Evolutionary conservation across 805 yeast species (phyloP).

Genomic region (Tetrapisispora namnaoensis): DNA sequence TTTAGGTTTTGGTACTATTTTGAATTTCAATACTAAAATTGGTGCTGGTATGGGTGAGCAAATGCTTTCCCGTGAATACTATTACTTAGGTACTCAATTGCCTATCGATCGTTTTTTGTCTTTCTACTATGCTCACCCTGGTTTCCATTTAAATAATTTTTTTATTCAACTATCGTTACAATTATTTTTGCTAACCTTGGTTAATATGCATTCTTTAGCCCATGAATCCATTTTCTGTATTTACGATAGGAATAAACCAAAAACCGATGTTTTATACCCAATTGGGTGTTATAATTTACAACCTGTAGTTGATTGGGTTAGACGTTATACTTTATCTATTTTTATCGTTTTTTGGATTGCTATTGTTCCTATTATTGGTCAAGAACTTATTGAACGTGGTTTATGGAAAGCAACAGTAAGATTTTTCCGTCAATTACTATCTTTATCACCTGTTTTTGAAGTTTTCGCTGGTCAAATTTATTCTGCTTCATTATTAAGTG

Average conservation of each 20-base stretch:
- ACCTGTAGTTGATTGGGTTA: constrained; percentile 83
- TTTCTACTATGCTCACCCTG: constrained; percentile 93
- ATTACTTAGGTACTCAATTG: constrained; percentile 77
- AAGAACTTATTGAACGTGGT: constrained; percentile 76
- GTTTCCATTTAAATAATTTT: constrained; percentile 85
- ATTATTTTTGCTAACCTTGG: constrained; percentile 68
- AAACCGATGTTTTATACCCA: constrained; percentile 65
- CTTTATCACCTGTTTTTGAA: constrained; percentile 73
- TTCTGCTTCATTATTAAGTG: constrained; percentile 58
- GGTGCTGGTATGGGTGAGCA: constrained; percentile 99
- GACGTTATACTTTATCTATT: constrained; percentile 75
- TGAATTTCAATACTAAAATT: constrained; percentile 88
- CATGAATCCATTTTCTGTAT: constrained; percentile 64
- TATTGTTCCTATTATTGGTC: constrained; percentile 66
- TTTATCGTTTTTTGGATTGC: constrained; percentile 84
- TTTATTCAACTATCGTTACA: constrained; percentile 80
- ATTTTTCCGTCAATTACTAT: constrained; percentile 55
- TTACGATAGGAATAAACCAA: constrained; percentile 58
- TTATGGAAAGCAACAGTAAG: constrained; percentile 62
- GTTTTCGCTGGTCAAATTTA: constrained; percentile 75
- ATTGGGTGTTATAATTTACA: constrained; percentile 74
- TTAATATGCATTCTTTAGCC: constrained; percentile 68
- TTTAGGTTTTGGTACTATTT: constrained; percentile 82
- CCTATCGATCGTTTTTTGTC: constrained; percentile 85
- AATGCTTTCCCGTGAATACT: constrained; percentile 82